Evolutionary conservation across 192 early-diverging fungal species (phyloP).

Genomic region (Coemansia sp.): DNA sequence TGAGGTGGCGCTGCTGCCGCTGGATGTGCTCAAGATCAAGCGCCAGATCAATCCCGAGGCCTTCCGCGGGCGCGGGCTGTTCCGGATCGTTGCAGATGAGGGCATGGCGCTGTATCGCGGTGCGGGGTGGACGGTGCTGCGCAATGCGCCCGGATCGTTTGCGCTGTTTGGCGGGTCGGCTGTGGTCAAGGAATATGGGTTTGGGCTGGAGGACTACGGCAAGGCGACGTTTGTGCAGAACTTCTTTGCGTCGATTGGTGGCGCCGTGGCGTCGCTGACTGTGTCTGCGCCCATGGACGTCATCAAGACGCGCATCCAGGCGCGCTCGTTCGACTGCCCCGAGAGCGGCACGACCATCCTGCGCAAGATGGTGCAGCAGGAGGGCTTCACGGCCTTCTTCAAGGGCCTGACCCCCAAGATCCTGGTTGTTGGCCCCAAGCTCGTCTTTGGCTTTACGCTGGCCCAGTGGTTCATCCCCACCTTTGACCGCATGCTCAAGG

Average conservation of each 20-base stretch:
- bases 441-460: conserved; percentile 96
- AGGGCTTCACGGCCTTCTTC: conserved; percentile 94
- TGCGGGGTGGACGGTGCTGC: conserved; percentile 94
- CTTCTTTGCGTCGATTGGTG: conserved; percentile 95
- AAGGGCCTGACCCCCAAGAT: conserved; percentile 93
- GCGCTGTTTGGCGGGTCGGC: conserved; percentile 95
- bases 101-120: conserved; percentile 94
- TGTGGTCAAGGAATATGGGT: conserved; percentile 91
- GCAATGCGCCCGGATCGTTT: conserved; percentile 99
- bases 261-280: conserved; percentile 91
- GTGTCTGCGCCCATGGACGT: conserved; percentile 97
- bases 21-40: conserved; percentile 99
- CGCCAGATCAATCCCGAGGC: conserved; percentile 91
- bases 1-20: conserved; percentile 93
- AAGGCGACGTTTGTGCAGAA: conserved; percentile 99
- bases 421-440: conserved; percentile 92
- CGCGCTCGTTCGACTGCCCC: conserved; percentile 83
- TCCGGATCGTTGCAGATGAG: conserved; percentile 84
- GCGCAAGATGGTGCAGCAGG: conserved; percentile 86
- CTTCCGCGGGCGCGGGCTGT: conserved; percentile 80
- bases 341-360: conserved; percentile 89
- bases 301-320: conserved; percentile 99
- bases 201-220: conserved; percentile 87
- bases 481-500: conserved; percentile 49
- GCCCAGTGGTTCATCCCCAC: conserved; percentile 93